phyloP scores from a whole-genome alignment of 1,284 basidiomycete species.

The Ganoderma boninense region DNA sequence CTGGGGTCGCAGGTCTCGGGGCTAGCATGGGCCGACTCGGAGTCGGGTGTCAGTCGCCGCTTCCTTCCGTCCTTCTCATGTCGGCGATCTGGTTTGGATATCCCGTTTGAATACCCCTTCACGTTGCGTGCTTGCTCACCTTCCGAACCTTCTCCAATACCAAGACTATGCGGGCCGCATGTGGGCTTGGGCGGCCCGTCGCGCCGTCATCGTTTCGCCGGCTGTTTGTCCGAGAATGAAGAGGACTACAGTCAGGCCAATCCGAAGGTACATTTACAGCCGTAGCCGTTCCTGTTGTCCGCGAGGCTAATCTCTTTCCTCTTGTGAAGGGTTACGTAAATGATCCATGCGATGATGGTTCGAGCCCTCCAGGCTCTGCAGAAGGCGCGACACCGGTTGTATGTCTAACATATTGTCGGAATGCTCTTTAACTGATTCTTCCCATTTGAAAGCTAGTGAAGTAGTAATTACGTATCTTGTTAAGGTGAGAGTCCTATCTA shows the following conservation, averaged over 20 bases:
- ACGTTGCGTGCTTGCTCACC: not conserved
- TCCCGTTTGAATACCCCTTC: not conserved
- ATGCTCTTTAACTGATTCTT: not conserved
- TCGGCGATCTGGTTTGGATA: conserved; percentile 1
- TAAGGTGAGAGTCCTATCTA: no score
- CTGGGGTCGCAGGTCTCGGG: not conserved
- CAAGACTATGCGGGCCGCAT: not conserved
- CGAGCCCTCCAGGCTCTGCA: not conserved
- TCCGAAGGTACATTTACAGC: not conserved
- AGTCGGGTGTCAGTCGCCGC: not conserved
- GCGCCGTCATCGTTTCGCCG: not conserved
- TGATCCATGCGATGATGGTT: not conserved
- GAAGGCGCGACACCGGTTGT: not conserved
- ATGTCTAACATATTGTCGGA: not conserved
- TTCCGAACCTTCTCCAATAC: not conserved
- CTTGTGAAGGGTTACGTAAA: not conserved
- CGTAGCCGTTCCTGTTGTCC: not conserved
- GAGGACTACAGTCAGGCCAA: not conserved
- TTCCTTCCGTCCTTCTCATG: not conserved
- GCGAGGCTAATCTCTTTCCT: not conserved
- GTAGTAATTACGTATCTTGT: no score
- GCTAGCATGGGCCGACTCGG: not conserved
- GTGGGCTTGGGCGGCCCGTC: not conserved
- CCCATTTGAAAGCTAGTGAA: no score
- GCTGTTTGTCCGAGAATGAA: not conserved